These are phyloP conservation scores for Bipolaris gigantea DNA, from an alignment of 2,329 filamentous ascomycete species.

Conservation along the genomic window DNA sequence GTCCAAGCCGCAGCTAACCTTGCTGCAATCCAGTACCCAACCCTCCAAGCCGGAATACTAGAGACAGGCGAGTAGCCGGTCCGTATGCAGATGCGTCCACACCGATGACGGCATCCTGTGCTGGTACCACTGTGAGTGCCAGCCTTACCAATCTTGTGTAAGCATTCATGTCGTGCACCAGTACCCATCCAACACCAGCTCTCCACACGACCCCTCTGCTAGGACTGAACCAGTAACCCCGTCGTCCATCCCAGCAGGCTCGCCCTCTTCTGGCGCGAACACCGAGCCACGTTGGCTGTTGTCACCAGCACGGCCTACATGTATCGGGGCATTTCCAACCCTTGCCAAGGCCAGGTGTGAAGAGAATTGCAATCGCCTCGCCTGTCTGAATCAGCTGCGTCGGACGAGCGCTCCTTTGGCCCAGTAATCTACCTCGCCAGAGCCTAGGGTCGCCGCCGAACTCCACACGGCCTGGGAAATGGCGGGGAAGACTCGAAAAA, in stretches of 20 bases:
- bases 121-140: no score
- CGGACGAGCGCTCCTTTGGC: conserved; percentile 37
- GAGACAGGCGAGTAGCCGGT: conserved; percentile 4
- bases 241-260: conserved; percentile 18
- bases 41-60: conserved; percentile 18
- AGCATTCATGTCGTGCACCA: conserved; percentile 8
- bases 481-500: conserved; percentile 21
- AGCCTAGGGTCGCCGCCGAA: conserved; percentile 13
- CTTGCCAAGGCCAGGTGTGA: not conserved
- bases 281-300: conserved; percentile 1
- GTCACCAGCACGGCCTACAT: conserved; percentile 1
- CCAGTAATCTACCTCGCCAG: conserved; percentile 14
- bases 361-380: conserved; percentile 12
- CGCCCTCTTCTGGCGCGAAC: conserved; percentile 46
- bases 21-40: conserved; percentile 13
- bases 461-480: conserved; percentile 15
- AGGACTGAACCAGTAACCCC: conserved; percentile 26
- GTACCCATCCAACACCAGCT: conserved; percentile 11
- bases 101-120: not conserved
- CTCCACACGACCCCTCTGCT: conserved; percentile 23
- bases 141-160: conserved; percentile 4
- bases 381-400: conserved; percentile 23
- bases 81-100: conserved; percentile 2
- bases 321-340: not conserved
- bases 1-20: conserved; percentile 19